Evolutionary conservation across 2,329 filamentous ascomycete species (phyloP).

Genomic region (Curvularia spicifera): DNA sequence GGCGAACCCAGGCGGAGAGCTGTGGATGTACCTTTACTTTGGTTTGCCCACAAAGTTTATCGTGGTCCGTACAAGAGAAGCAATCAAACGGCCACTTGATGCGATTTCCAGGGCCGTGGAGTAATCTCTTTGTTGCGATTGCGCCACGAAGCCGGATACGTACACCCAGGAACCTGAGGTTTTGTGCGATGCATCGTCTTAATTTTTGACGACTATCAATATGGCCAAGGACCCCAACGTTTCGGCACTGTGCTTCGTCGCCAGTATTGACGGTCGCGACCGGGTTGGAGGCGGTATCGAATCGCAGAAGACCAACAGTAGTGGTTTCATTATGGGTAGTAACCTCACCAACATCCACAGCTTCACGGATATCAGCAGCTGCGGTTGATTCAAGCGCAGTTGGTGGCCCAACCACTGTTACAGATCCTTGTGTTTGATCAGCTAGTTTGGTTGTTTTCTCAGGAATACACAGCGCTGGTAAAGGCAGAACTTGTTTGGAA

Average conservation of each 20-base stretch:
- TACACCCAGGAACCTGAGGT: conserved; percentile 46
- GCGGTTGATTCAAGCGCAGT: conserved; percentile 18
- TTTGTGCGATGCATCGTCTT: conserved; percentile 40
- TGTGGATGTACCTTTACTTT: conserved; percentile 26
- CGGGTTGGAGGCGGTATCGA: conserved; percentile 9
- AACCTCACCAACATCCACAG: conserved; percentile 12
- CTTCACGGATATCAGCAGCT: conserved; percentile 30
- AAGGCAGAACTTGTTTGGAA: conserved; percentile 4
- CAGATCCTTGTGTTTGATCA: conserved; percentile 3
- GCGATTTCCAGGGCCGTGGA: conserved; percentile 35
- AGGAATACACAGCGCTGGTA: conserved; percentile 6
- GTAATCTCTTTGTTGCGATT: conserved; percentile 16
- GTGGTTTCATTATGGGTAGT: conserved; percentile 36
- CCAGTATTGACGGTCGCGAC: conserved; percentile 19
- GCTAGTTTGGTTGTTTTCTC: conserved; percentile 3
- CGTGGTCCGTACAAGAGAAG: conserved; percentile 27
- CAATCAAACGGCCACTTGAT: conserved; percentile 40
- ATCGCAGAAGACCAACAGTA: conserved; percentile 23
- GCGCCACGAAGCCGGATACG: conserved; percentile 31
- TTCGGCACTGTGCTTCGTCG: conserved; percentile 23
- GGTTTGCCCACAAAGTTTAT: conserved; percentile 26
- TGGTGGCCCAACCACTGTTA: conserved; percentile 26
- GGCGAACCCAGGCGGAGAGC: conserved; percentile 26
- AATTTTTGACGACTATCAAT: conserved; percentile 41
- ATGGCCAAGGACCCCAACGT: conserved; percentile 31